phyloP scores from a whole-genome alignment of 2,329 filamentous ascomycete species.

The Geosmithia putterillii region DNA sequence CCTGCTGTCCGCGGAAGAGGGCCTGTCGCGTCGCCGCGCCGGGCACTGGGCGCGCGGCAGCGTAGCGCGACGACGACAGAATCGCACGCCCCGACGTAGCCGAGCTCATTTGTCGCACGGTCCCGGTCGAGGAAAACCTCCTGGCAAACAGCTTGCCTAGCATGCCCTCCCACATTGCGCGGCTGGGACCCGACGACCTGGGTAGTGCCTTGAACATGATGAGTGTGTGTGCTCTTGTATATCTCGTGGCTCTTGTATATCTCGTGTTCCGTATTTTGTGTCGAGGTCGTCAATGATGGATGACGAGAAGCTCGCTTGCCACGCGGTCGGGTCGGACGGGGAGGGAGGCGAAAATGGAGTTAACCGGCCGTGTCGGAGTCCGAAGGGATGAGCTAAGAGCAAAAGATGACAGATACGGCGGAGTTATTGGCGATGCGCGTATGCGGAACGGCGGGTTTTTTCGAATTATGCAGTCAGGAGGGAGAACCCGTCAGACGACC shows the following conservation, averaged over 20 bases:
- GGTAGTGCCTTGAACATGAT: background rate
- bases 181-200: too few relatives aligned
- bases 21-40: constrained; percentile 1
- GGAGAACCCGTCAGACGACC: too few relatives aligned
- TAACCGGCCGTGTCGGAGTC: background rate
- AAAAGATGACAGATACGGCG: constrained; percentile 1
- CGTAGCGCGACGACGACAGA: background rate
- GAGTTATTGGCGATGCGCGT: too few relatives aligned
- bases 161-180: constrained; percentile 10
- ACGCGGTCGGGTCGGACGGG: background rate
- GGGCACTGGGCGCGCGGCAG: constrained; percentile 3
- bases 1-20: background rate
- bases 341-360: background rate
- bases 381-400: background rate
- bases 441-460: too few relatives aligned
- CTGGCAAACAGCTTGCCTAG: constrained; percentile 14
- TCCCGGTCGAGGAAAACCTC: background rate
- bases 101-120: background rate
- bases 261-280: background rate
- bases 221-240: background rate
- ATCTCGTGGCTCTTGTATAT: background rate
- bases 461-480: too few relatives aligned
- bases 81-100: background rate
- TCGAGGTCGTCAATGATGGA: background rate
- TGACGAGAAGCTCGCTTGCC: background rate